Percentiles rank a stretch among this genome's conserved stretches.
phyloP scores from a whole-genome alignment of 768 basidiomycete species.

The Amanita polypyramis region DNA sequence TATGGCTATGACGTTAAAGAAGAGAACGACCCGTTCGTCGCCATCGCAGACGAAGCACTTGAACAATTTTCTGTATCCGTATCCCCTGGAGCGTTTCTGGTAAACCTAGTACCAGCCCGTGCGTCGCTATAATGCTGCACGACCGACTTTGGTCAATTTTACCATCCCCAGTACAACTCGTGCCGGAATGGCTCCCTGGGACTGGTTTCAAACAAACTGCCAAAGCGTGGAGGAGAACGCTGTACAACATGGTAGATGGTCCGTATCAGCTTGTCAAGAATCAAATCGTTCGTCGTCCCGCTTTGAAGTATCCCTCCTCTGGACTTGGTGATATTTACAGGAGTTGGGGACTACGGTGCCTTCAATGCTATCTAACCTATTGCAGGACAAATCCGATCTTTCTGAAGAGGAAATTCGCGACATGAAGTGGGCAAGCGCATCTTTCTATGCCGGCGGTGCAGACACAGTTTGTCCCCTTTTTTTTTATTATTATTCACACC shows the following conservation, averaged over 20 bases:
- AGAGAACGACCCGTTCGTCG: slow-evolving; percentile 21
- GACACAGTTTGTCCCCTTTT: slow-evolving; percentile 15
- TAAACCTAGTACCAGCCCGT: slow-evolving; percentile 17
- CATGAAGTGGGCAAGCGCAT: slow-evolving; percentile 34
- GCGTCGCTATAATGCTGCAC: not conserved
- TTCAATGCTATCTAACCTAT: slow-evolving; percentile 23
- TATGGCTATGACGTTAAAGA: slow-evolving; percentile 22
- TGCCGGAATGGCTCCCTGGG: slow-evolving; percentile 38
- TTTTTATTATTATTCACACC: too few relatives aligned
- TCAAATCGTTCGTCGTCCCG: slow-evolving; percentile 17
- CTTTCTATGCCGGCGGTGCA: slow-evolving; percentile 37
- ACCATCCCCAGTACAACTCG: slow-evolving; percentile 27
- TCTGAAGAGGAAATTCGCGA: slow-evolving; percentile 23
- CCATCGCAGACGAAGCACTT: slow-evolving; percentile 16
- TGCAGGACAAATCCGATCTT: slow-evolving; percentile 17
- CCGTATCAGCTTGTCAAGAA: slow-evolving; percentile 24
- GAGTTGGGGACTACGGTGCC: slow-evolving; percentile 22
- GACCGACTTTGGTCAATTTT: not conserved
- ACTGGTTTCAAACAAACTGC: slow-evolving; percentile 35
- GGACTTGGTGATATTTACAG: slow-evolving; percentile 9
- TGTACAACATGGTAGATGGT: slow-evolving; percentile 22
- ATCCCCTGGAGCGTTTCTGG: slow-evolving; percentile 20
- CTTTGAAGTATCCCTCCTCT: not conserved
- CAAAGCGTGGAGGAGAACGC: slow-evolving; percentile 20
- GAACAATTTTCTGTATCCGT: slow-evolving; percentile 14